Evolutionary conservation across 108 stramenopile species (phyloP).

Genomic region (Chaetoceros muelleri): DNA sequence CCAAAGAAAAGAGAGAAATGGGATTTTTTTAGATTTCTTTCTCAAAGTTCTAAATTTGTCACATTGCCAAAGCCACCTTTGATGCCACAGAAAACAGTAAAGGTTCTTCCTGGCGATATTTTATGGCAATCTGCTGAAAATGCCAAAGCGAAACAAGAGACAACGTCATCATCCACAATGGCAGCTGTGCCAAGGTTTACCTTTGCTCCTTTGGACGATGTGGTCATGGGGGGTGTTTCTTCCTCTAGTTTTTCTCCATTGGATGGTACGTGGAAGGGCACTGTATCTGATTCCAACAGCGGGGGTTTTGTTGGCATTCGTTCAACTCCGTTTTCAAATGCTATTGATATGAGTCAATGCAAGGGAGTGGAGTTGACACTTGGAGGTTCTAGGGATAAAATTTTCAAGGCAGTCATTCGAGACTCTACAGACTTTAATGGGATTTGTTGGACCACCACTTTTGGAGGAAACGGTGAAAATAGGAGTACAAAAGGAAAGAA

Average conservation of each 20-base stretch:
- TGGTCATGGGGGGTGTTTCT: constrained; percentile 79
- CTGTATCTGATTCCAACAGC: constrained; percentile 70
- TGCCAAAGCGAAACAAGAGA: constrained; percentile 7
- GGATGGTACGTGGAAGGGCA: constrained; percentile 64
- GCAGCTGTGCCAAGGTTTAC: constrained; percentile 10
- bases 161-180: not conserved
- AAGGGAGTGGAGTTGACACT: constrained; percentile 44
- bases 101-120: constrained; percentile 24
- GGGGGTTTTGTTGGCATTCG: constrained; percentile 80
- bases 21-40: constrained; percentile 57
- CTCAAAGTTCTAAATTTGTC: constrained; percentile 67
- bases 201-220: constrained; percentile 68
- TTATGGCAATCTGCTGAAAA: constrained; percentile 34
- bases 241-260: constrained; percentile 43
- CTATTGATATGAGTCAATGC: constrained; percentile 52
- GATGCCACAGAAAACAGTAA: constrained; percentile 3
- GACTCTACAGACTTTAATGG: constrained; percentile 77
- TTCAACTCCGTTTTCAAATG: constrained; percentile 39
- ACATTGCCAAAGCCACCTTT: constrained; percentile 26
- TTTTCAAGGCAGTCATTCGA: constrained; percentile 63
- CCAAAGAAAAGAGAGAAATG: constrained; percentile 24
- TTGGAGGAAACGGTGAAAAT: constrained; percentile 15
- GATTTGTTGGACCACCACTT: constrained; percentile 59
- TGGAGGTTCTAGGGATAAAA: constrained; percentile 13
- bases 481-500: not conserved